phyloP scores from a whole-genome alignment of 176 grass and related monocot genomes.

The Hsuehochloa calcarea region DNA sequence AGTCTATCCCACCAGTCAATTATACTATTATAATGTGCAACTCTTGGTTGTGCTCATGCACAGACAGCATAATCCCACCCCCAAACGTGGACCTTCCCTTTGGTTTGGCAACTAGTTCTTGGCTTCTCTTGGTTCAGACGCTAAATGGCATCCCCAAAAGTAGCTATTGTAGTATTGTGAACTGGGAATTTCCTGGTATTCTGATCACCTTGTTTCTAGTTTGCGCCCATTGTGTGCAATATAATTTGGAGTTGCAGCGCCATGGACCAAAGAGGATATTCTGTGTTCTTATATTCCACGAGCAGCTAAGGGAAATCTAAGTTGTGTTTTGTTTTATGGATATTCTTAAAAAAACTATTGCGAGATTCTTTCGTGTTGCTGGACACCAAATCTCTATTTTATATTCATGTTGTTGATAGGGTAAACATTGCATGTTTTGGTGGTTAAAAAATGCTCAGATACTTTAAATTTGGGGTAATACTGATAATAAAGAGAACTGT shows the following conservation, averaged over 20 bases:
- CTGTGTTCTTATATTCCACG: not conserved
- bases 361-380: conserved; percentile 12
- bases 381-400: conserved; percentile 19
- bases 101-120: not conserved
- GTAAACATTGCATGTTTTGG: not conserved
- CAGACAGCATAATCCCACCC: not conserved
- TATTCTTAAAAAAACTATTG: conserved; percentile 8
- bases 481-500: not conserved
- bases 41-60: not conserved
- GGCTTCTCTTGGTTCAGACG: not conserved
- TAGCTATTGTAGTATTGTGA: not conserved
- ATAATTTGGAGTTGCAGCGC: not conserved
- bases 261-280: not conserved
- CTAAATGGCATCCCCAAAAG: not conserved
- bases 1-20: not conserved
- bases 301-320: not conserved
- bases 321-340: not conserved
- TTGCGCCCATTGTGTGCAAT: not conserved
- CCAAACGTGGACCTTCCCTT: not conserved
- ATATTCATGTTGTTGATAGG: not conserved
- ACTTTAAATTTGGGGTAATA: conserved; percentile 7
- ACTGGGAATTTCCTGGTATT: not conserved
- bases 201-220: conserved; percentile 7
- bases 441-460: not conserved
- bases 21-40: not conserved